These are phyloP conservation scores for Hirsutella minnesotensis DNA, from an alignment of 2,329 filamentous ascomycete species.

Conservation along the genomic window DNA sequence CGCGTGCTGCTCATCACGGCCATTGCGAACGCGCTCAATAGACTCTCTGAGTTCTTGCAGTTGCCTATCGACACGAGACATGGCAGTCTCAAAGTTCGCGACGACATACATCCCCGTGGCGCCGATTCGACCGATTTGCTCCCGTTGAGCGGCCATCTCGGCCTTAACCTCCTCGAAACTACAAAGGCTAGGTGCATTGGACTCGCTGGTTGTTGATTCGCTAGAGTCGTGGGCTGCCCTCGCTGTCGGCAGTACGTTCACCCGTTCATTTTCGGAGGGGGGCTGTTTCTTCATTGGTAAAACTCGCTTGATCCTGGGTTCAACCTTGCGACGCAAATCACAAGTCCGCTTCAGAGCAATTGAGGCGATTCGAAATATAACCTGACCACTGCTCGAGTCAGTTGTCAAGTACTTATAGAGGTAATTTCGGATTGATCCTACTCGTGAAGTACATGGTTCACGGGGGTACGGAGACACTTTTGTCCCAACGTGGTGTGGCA, in stretches of 20 bases:
- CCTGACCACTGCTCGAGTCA: constrained; percentile 19
- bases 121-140: constrained; percentile 24
- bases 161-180: constrained; percentile 18
- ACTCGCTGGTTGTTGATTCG: background rate
- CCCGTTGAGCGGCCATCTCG: constrained; percentile 20
- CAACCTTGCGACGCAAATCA: constrained; percentile 11
- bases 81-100: constrained; percentile 21
- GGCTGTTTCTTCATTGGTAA: constrained; percentile 14
- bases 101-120: constrained; percentile 23
- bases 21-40: constrained; percentile 13
- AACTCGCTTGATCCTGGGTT: constrained; percentile 20
- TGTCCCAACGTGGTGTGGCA: constrained; percentile 22
- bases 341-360: constrained; percentile 12
- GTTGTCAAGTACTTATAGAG: background rate
- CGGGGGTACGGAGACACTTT: constrained; percentile 19
- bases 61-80: constrained; percentile 22
- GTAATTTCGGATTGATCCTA: constrained; percentile 10
- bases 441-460: constrained; percentile 25
- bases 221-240: background rate
- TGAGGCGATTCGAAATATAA: constrained; percentile 20
- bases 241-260: background rate
- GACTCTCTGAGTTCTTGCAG: constrained; percentile 19
- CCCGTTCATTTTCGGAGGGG: background rate
- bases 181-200: constrained; percentile 1
- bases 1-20: constrained; percentile 10